Conservation (phyloP, 805 yeast genomes). For the Kuraishia ogatae region DNA sequence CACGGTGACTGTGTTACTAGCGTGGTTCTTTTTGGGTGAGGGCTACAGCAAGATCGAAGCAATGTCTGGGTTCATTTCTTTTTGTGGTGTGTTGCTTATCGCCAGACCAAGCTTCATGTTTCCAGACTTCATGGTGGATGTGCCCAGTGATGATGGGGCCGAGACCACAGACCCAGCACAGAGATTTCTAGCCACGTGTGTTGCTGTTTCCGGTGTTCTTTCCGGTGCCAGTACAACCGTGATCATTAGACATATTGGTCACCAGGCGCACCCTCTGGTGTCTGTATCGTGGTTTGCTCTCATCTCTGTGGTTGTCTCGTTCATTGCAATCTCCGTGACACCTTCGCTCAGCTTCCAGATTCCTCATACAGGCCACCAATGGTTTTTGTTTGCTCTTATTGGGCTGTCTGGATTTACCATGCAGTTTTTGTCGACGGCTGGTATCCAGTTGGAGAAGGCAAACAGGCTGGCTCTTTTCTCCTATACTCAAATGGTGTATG, state of each 20-base stretch:
- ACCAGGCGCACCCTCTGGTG: conserved; percentile 68
- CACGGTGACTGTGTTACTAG: conserved; percentile 66
- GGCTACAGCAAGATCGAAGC: conserved; percentile 59
- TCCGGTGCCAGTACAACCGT: conserved; percentile 69
- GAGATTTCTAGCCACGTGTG: conserved; percentile 50
- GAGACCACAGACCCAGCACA: conserved; percentile 47
- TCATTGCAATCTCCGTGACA: conserved; percentile 39
- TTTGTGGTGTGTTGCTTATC: conserved; percentile 69
- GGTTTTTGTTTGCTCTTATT: conserved; percentile 51
- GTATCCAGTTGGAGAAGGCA: conserved; percentile 75
- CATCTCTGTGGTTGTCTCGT: conserved; percentile 45
- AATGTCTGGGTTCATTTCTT: conserved; percentile 56
- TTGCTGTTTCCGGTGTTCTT: conserved; percentile 57
- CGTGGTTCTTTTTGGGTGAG: conserved; percentile 61
- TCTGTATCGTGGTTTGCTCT: conserved; percentile 74
- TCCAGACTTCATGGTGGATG: conserved; percentile 23
- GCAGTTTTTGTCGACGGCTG: conserved; percentile 75
- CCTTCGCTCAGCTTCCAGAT: conserved; percentile 53
- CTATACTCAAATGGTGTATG: conserved; percentile 72
- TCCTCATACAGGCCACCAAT: conserved; percentile 54
- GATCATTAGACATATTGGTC: conserved; percentile 66
- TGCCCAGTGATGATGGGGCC: conserved; percentile 15
- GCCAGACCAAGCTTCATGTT: conserved; percentile 75
- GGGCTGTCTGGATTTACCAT: conserved; percentile 77
- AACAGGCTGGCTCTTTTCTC: conserved; percentile 67